Evolutionary conservation across 495 filamentous ascomycete species (phyloP).

Genomic region (Annulohypoxylon nitens): DNA sequence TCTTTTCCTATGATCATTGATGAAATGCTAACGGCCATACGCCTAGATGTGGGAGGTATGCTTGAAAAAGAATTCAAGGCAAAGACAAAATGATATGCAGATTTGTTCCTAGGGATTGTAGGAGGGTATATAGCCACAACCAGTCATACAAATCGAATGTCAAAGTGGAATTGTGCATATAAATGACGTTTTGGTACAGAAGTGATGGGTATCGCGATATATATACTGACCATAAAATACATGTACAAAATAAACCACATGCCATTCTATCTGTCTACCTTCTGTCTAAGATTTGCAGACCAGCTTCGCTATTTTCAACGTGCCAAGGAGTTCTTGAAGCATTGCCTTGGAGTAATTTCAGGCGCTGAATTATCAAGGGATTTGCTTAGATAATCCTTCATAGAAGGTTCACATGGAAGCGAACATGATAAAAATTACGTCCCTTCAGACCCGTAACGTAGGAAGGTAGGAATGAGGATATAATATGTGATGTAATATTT

Average conservation of each 20-base stretch:
- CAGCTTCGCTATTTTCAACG: not conserved
- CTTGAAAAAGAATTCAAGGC: constrained; percentile 39
- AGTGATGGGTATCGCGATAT: constrained; percentile 20
- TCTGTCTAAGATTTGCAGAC: not conserved
- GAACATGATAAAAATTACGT: not conserved
- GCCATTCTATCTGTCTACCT: not conserved
- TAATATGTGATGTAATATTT: constrained; percentile 12
- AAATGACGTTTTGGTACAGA: constrained; percentile 33
- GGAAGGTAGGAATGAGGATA: constrained; percentile 1
- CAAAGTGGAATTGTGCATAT: constrained; percentile 30
- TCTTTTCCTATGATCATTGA: not conserved
- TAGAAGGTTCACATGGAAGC: not conserved
- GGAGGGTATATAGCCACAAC: not conserved
- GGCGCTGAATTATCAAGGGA: not conserved
- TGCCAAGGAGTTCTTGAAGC: not conserved
- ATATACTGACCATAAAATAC: constrained; percentile 19
- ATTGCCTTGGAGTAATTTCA: not conserved
- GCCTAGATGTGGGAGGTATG: constrained; percentile 36
- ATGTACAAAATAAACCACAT: constrained; percentile 21
- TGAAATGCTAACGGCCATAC: constrained; percentile 14
- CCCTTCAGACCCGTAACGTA: not conserved
- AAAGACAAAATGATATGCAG: constrained; percentile 26
- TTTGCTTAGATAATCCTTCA: not conserved
- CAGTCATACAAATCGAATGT: constrained; percentile 26
- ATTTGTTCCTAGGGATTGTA: not conserved